These are phyloP conservation scores for Coleophoma eucalyptorum DNA, from an alignment of 2,329 filamentous ascomycete species.

Conservation along the genomic window DNA sequence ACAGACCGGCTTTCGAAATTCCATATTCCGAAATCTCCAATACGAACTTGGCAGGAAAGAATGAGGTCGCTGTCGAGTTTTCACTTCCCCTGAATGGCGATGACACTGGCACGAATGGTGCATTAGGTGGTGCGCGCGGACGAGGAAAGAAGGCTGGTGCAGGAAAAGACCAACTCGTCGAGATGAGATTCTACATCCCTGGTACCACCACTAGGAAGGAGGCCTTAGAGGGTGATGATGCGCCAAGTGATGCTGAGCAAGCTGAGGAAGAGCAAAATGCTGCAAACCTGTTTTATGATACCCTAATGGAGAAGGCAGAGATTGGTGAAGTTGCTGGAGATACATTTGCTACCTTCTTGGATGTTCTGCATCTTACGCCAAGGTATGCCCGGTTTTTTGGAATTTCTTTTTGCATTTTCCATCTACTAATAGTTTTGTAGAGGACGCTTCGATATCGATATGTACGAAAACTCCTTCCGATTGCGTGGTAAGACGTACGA, in stretches of 20 bases:
- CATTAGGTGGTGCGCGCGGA: conserved; percentile 67
- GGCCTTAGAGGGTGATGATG: conserved; percentile 59
- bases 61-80: conserved; percentile 96
- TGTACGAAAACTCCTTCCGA: conserved; percentile 97
- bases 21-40: conserved; percentile 97
- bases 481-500: conserved; percentile 98
- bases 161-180: conserved; percentile 87
- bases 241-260: conserved; percentile 56
- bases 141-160: conserved; percentile 88
- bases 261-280: conserved; percentile 86
- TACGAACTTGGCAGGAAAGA: conserved; percentile 95
- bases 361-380: conserved; percentile 94
- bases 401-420: background rate
- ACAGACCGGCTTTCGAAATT: conserved; percentile 92
- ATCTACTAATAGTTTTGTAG: conserved; percentile 41
- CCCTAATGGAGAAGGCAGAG: conserved; percentile 95
- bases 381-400: conserved; percentile 48
- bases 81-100: conserved; percentile 69
- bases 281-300: conserved; percentile 96
- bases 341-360: conserved; percentile 94
- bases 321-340: conserved; percentile 99
- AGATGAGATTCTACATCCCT: conserved; percentile 99
- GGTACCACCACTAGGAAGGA: conserved; percentile 81
- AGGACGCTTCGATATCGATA: conserved; percentile 99
- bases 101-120: conserved; percentile 69